Conservation (phyloP, 305 asterid genomes). For the Coffea humblotiana region DNA sequence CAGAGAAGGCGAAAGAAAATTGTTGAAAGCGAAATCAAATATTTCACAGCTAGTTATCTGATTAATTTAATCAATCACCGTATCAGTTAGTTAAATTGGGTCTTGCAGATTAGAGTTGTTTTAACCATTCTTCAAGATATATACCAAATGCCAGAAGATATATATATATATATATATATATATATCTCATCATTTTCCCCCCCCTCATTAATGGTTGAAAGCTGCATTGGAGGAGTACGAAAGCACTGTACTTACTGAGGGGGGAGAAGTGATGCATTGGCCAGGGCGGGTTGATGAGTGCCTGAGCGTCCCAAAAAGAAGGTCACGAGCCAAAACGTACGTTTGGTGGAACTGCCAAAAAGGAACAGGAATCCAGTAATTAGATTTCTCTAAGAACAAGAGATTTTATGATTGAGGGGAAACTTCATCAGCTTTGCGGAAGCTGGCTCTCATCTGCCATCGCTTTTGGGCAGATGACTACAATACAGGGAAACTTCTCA, state of each 20-base stretch:
- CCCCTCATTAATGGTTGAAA: not conserved
- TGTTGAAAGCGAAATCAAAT: no score
- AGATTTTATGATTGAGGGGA: conserved; percentile 5
- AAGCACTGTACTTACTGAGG: not conserved
- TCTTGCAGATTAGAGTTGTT: no score
- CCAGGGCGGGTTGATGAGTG: not conserved
- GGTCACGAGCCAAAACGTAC: conserved; percentile 7
- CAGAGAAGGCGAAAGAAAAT: no score
- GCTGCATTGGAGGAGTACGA: not conserved
- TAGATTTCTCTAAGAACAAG: not conserved
- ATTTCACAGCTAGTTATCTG: no score
- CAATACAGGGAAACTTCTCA: conserved; percentile 10
- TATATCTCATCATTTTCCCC: not conserved
- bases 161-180: no score
- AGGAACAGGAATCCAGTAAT: not conserved
- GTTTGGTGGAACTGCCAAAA: not conserved
- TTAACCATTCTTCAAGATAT: not conserved
- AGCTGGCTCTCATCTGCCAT: not conserved
- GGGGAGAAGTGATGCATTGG: not conserved
- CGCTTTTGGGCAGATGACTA: not conserved
- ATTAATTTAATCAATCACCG: no score
- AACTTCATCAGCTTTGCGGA: conserved; percentile 1
- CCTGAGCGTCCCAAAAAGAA: conserved; percentile 2
- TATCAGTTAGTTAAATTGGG: no score
- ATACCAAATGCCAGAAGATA: not conserved